A percentile compares a stretch with the other conserved stretches of the same genome.
These are phyloP conservation scores for Diversispora epigaea DNA, from an alignment of 192 early-diverging fungal genomes.

Conservation along the genomic window DNA sequence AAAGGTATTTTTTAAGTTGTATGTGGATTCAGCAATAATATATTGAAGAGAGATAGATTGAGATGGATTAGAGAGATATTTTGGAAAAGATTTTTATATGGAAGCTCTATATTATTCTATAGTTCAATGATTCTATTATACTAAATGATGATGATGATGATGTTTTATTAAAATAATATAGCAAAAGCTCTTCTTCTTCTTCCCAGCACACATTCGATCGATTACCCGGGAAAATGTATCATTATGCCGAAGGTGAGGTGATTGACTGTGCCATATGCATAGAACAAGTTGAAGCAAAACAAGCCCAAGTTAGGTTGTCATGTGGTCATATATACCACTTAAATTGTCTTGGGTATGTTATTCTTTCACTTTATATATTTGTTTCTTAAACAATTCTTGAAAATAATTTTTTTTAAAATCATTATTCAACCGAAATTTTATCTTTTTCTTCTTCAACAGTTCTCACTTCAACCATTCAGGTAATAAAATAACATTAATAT, in stretches of 20 bases:
- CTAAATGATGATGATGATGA: neutral
- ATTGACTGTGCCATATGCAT: slow-evolving; percentile 24
- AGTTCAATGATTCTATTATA: neutral
- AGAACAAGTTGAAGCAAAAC: slow-evolving; percentile 9
- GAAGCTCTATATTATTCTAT: neutral
- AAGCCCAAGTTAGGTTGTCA: slow-evolving; percentile 18
- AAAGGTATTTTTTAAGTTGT: neutral
- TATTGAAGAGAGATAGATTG: no score
- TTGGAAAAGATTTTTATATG: neutral
- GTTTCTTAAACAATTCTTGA: neutral
- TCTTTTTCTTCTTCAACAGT: neutral
- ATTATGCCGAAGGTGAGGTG: slow-evolving; percentile 17
- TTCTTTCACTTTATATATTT: neutral
- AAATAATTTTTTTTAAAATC: neutral
- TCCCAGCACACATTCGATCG: neutral
- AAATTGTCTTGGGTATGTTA: slow-evolving; percentile 8
- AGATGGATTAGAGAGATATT: no score
- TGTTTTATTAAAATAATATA: neutral
- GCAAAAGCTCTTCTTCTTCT: neutral
- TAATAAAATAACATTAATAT: neutral
- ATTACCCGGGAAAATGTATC: slow-evolving; percentile 12
- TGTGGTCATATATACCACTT: slow-evolving; percentile 21
- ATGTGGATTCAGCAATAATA: no score
- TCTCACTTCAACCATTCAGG: slow-evolving; percentile 19
- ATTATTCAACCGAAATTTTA: neutral